phyloP scores from a whole-genome alignment of 2,329 filamentous ascomycete genomes.

The Onygenales sp. region DNA sequence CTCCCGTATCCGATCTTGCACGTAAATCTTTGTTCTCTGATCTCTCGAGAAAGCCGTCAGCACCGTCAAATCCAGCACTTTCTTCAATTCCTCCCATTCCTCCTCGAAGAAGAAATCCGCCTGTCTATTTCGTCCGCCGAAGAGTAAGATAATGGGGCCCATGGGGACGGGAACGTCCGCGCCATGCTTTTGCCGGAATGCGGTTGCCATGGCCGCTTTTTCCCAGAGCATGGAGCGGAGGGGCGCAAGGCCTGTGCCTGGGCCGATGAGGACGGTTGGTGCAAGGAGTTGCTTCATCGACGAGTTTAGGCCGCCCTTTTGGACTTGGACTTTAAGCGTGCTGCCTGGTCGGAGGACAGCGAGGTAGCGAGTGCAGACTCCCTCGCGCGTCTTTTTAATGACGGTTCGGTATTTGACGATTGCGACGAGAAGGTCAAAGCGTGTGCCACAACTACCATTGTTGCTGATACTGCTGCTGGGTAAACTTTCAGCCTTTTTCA shows the following conservation, averaged over 20 bases:
- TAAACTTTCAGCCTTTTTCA: constrained; percentile 22
- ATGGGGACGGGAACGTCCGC: constrained; percentile 17
- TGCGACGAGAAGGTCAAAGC: constrained; percentile 67
- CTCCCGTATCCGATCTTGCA: constrained; percentile 53
- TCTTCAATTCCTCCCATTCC: constrained; percentile 55
- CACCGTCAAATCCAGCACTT: constrained; percentile 41
- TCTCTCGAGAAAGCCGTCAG: constrained; percentile 63
- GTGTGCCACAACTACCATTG: constrained; percentile 27
- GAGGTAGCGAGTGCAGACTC: constrained; percentile 84
- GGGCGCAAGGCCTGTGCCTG: constrained; percentile 80
- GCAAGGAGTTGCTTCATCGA: constrained; percentile 37
- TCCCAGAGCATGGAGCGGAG: constrained; percentile 74
- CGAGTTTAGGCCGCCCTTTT: constrained; percentile 43
- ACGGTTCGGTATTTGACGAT: constrained; percentile 88
- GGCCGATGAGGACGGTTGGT: constrained; percentile 68
- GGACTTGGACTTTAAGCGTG: constrained; percentile 49
- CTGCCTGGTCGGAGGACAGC: constrained; percentile 52
- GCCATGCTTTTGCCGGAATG: constrained; percentile 20
- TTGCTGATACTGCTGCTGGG: background rate
- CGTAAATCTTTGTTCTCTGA: constrained; percentile 55
- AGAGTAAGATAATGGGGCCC: constrained; percentile 58
- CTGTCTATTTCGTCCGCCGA: constrained; percentile 65
- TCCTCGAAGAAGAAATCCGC: constrained; percentile 74
- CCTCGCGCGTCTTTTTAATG: constrained; percentile 71
- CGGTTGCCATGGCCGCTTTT: constrained; percentile 39